phyloP scores from a whole-genome alignment of 768 basidiomycete genomes.

The Gautieria morchelliformis region DNA sequence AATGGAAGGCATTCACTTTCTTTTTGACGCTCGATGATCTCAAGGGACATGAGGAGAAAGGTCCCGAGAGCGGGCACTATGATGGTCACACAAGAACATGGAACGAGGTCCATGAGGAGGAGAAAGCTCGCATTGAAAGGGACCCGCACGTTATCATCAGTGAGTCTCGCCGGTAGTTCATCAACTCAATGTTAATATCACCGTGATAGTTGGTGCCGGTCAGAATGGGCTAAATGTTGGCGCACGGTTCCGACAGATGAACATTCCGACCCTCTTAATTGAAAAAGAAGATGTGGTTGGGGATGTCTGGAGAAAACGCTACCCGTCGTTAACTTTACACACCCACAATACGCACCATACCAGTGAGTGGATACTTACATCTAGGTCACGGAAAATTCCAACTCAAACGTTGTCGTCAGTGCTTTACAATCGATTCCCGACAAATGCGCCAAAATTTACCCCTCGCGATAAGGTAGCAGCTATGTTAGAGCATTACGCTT shows the following conservation, averaged over 20 bases:
- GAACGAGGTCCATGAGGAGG: too few species aligned
- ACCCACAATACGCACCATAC: slow-evolving; percentile 15
- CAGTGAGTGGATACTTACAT: not conserved
- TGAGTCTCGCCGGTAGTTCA: not conserved
- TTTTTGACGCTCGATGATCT: too few species aligned
- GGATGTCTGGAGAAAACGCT: slow-evolving; percentile 34
- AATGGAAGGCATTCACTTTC: slow-evolving; percentile 16
- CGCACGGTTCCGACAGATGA: too few species aligned
- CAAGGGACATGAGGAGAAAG: slow-evolving; percentile 16
- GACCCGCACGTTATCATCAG: slow-evolving; percentile 17
- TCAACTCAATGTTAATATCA: not conserved
- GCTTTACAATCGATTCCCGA: slow-evolving; percentile 29
- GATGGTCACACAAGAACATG: too few species aligned
- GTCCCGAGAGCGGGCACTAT: slow-evolving; percentile 8
- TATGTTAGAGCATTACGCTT: too few species aligned
- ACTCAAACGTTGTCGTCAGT: slow-evolving; percentile 16
- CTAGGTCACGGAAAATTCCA: too few species aligned
- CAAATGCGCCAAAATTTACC: slow-evolving; percentile 33
- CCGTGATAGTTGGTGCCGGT: slow-evolving; percentile 30
- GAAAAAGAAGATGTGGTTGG: slow-evolving; percentile 28
- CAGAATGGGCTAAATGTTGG: slow-evolving; percentile 38
- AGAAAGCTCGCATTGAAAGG: slow-evolving; percentile 10
- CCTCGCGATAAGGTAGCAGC: too few species aligned
- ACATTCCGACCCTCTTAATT: slow-evolving; percentile 26
- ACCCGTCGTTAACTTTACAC: slow-evolving; percentile 33